Base-by-base conservation (phyloP, 345 rosid species). In the Odontarrhena argentea region DNA sequence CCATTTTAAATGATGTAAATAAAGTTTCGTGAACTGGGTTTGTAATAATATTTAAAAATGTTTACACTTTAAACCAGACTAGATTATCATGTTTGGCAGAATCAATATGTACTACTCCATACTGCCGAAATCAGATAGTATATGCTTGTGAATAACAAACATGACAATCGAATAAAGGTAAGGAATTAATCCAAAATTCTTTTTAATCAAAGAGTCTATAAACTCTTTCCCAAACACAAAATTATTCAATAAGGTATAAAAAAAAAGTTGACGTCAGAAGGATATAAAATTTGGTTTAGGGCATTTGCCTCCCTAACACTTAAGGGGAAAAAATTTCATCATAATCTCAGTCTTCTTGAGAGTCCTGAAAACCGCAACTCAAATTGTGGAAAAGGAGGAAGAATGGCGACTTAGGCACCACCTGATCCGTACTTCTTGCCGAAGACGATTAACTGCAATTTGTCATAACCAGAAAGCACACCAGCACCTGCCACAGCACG, bases 401-500 rank as follows among this genome's bases (percentile, higher is more conserved):
- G 37, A n/a, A 32, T 38, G 70, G 28, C 14, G 18, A 25, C 59
- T 76, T 72, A 73, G 63, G 80, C 85, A 55, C 96, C 85, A 12
- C 92, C 96, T 1, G 91, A 85, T 68, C 93, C 87, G 44, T 75
- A 89, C 83, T 86, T 89, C 88, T 86, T 89, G 13, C 93, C 93
- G 2, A 89, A 81, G 25, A 89, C 88, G 46, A 89, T 64, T 51
- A 86, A 63, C 89, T 89, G 96, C 82, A 89, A 73, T 74, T 87
- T 89, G 81, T 89, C 96, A 22, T 89, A 89, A 69, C 96, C 96
- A 8, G 96, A 85, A 0, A 89, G 91, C 73, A 89, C 96, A 80
- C 96, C 96, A 70, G 96, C 96, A 76, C 96, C 96, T 3, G 96
- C 96, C 51, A 89, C 47, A 1, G 96, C 93, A 63, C 96, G 96